Conservation (phyloP, 345 rosid genomes). For the Acer campestre region DNA sequence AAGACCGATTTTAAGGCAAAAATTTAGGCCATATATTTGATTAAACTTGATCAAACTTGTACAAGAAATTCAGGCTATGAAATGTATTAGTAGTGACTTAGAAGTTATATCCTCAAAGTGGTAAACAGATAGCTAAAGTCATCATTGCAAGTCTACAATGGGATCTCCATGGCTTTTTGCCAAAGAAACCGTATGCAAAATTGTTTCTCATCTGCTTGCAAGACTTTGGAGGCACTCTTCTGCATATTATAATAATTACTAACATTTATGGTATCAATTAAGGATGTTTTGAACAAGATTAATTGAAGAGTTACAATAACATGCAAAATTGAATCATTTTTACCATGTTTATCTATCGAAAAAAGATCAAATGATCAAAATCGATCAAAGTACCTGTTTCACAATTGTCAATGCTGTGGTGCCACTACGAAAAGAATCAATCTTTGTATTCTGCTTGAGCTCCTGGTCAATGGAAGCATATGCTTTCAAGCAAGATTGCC, state of each 20-base stretch:
- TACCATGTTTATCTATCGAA: neutral
- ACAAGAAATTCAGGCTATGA: neutral
- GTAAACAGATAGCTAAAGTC: neutral
- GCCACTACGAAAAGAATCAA: conserved; percentile 75
- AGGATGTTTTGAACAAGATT: no score
- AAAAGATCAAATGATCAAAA: neutral
- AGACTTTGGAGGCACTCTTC: no score
- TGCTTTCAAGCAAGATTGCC: conserved; percentile 66
- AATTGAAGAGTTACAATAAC: no score
- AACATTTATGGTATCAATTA: no score
- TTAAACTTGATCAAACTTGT: neutral
- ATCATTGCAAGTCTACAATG: neutral
- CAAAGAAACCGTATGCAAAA: neutral
- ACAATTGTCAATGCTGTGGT: conserved; percentile 75
- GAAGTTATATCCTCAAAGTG: neutral
- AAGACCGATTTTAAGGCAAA: neutral
- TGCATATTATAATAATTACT: no score
- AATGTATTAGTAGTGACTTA: neutral
- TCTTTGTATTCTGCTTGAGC: conserved; percentile 60
- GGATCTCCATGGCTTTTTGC: neutral
- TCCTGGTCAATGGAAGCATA: conserved; percentile 69
- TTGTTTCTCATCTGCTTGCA: no score
- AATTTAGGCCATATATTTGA: neutral
- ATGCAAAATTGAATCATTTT: neutral
- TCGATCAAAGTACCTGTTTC: conserved; percentile 52